phyloP scores from a whole-genome alignment of 75 land plant species.

The Selaginella moellendorffii region DNA sequence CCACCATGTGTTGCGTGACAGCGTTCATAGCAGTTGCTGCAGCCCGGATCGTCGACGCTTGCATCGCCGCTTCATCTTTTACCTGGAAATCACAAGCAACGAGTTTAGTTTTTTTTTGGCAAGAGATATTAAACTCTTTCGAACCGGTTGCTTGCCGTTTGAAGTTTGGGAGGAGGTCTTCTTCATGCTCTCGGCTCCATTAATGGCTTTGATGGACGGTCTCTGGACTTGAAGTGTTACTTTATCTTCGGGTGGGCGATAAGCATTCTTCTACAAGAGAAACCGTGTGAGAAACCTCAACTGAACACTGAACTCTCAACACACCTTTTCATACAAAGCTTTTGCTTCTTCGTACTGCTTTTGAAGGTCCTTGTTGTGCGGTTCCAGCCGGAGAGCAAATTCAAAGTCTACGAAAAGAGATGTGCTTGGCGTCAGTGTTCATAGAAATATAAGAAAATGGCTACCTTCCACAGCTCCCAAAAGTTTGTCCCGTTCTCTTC shows the following conservation, averaged over 20 bases:
- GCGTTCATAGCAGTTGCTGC: slow-evolving; percentile 41
- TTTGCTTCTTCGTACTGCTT: slow-evolving; percentile 53
- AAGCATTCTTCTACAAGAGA: neutral
- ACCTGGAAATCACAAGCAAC: no score
- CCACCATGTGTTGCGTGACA: slow-evolving; percentile 37
- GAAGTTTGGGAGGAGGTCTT: no score
- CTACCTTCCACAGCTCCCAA: slow-evolving; percentile 63
- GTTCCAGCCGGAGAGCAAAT: slow-evolving; percentile 86
- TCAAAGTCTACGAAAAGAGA: slow-evolving; percentile 54
- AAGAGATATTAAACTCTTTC: no score
- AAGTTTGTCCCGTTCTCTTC: slow-evolving; percentile 68
- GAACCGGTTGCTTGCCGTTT: no score
- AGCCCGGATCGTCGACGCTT: slow-evolving; percentile 60
- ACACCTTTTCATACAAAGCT: slow-evolving; percentile 62
- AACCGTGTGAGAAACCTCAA: neutral
- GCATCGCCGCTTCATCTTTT: slow-evolving; percentile 27
- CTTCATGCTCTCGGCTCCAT: neutral
- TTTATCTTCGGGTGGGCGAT: neutral
- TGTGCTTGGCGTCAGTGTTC: neutral
- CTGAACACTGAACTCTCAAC: neutral
- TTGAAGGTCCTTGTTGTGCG: slow-evolving; percentile 77
- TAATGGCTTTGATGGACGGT: neutral
- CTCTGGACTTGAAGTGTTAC: neutral
- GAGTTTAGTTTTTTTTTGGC: no score
- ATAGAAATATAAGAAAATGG: neutral